Percentiles rank a stretch among this genome's conserved stretches.
Conservation (phyloP, 2,329 filamentous ascomycete genomes). For the Thelonectria blattea region DNA sequence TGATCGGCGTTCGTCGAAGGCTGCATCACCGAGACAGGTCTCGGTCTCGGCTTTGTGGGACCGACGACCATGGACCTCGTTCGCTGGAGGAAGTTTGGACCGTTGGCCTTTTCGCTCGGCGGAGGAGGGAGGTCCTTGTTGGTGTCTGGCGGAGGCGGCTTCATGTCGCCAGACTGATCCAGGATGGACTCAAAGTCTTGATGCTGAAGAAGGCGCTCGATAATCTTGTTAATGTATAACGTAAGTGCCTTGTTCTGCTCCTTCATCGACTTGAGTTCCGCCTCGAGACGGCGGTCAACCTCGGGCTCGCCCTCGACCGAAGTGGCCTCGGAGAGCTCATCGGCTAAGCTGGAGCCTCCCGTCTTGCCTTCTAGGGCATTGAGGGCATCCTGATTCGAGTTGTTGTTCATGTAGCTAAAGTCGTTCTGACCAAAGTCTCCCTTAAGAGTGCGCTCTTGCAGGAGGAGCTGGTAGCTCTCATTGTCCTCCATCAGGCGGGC, state of each 20-base stretch:
- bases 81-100: conserved; percentile 62
- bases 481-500: conserved; percentile 98
- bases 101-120: conserved; percentile 48
- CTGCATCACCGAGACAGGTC: conserved; percentile 65
- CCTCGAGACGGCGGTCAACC: conserved; percentile 71
- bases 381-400: conserved; percentile 68
- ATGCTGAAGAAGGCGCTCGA: conserved; percentile 90
- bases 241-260: conserved; percentile 98
- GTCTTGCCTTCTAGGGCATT: conserved; percentile 66
- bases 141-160: conserved; percentile 52
- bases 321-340: conserved; percentile 78
- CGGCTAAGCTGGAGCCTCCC: conserved; percentile 71
- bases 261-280: conserved; percentile 78
- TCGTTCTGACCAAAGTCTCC: conserved; percentile 87
- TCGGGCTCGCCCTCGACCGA: conserved; percentile 61
- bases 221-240: conserved; percentile 98
- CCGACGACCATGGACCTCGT: conserved; percentile 65
- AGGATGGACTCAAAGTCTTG: conserved; percentile 95
- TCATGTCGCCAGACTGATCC: conserved; percentile 72
- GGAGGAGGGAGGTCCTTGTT: conserved; percentile 88
- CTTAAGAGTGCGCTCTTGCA: conserved; percentile 94
- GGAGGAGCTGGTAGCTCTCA: conserved; percentile 93
- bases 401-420: conserved; percentile 70
- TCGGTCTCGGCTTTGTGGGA: conserved; percentile 53
- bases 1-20: conserved; percentile 50